Evolutionary conservation across 495 filamentous ascomycete species (phyloP).

Genomic region (Neurospora sp.): DNA sequence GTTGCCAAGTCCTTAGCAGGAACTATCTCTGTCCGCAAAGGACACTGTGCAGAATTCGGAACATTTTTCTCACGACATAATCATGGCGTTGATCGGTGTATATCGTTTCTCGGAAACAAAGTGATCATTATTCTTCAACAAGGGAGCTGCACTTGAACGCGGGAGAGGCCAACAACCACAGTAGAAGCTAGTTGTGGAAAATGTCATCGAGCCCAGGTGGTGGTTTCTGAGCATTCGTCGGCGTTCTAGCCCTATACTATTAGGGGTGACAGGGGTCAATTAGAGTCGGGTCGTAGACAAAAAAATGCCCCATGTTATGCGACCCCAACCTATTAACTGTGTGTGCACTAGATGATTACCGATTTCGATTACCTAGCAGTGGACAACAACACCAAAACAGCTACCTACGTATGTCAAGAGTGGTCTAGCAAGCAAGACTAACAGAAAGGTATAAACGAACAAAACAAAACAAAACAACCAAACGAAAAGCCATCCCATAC

Average conservation of each 20-base stretch:
- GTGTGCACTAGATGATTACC: too few species aligned
- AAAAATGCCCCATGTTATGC: too few species aligned
- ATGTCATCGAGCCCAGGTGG: too few species aligned
- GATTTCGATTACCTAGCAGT: neutral
- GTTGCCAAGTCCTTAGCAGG: neutral
- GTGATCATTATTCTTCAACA: neutral
- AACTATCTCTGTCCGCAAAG: neutral
- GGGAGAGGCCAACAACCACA: neutral
- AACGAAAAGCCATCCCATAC: neutral
- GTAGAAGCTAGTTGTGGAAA: too few species aligned
- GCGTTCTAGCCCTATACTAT: too few species aligned
- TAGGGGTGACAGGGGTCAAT: too few species aligned
- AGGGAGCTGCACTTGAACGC: neutral
- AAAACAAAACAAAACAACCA: neutral
- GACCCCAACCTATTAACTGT: too few species aligned
- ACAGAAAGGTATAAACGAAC: conserved; percentile 1
- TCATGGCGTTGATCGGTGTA: neutral
- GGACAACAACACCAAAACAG: neutral
- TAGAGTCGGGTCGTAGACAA: too few species aligned
- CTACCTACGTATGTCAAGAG: neutral
- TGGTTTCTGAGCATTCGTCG: too few species aligned
- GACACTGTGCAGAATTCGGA: neutral
- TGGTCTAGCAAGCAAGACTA: neutral
- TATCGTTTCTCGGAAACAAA: too few species aligned
- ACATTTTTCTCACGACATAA: neutral